Evolutionary conservation across 2,329 filamentous ascomycete species (phyloP).

Genomic region (Gyromitra esculenta): DNA sequence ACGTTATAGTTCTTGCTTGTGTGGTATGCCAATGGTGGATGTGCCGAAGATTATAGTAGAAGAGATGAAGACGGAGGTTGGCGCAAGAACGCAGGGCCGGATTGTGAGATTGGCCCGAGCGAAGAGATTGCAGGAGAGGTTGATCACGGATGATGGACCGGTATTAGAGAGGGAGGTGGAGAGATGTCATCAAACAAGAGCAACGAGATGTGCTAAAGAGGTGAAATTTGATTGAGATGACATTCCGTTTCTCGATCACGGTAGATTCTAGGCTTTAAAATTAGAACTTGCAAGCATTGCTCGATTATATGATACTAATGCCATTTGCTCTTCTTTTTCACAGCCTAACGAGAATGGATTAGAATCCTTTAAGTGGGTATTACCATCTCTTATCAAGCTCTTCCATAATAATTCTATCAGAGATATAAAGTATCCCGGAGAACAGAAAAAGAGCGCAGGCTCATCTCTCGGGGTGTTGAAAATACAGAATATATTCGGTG

Average conservation of each 20-base stretch:
- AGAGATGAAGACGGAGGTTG: background rate
- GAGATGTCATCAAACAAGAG: background rate
- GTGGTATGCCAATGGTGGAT: background rate
- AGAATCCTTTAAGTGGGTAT: too few relatives aligned
- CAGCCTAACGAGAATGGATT: too few relatives aligned
- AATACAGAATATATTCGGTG: too few relatives aligned
- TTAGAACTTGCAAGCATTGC: background rate
- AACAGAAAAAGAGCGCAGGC: too few relatives aligned
- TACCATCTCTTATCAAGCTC: too few relatives aligned
- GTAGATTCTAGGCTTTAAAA: too few relatives aligned
- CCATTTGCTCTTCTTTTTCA: too few relatives aligned
- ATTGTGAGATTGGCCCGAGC: background rate
- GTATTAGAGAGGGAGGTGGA: background rate
- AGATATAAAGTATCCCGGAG: too few relatives aligned
- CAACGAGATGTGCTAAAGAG: background rate
- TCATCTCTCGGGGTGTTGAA: too few relatives aligned
- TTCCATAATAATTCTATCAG: too few relatives aligned
- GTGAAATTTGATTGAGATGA: background rate
- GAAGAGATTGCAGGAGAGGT: background rate
- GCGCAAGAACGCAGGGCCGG: background rate
- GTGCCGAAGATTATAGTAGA: background rate
- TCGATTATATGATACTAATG: too few relatives aligned
- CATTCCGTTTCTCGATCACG: too few relatives aligned
- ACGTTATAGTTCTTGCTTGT: background rate
- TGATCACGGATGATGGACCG: background rate